Conservation (phyloP, 257 asterid genomes). For the Voacanga thouarsii region DNA sequence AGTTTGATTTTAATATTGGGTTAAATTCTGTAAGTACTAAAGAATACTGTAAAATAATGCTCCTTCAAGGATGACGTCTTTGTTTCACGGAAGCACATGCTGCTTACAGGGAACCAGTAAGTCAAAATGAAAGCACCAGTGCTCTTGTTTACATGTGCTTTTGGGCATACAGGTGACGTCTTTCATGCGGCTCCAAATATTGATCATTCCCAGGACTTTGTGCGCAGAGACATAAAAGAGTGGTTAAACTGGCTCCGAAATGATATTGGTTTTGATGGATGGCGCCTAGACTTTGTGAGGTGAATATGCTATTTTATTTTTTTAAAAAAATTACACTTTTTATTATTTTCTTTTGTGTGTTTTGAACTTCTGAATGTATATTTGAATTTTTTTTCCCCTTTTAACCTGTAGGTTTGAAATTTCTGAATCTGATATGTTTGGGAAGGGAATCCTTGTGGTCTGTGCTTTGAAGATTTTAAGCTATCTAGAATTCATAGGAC, state of each 20-base stretch:
- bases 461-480: not conserved
- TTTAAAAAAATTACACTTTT: not conserved
- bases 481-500: not conserved
- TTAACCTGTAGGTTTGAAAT: not conserved
- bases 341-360: not conserved
- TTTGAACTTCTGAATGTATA: not conserved
- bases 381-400: not conserved
- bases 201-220: slow-evolving; percentile 59
- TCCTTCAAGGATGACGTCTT: not conserved
- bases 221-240: slow-evolving; percentile 42
- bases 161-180: slow-evolving; percentile 39
- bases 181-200: slow-evolving; percentile 62
- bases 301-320: slow-evolving; percentile 9
- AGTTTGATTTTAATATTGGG: not conserved
- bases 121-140: not conserved
- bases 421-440: not conserved
- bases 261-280: slow-evolving; percentile 58
- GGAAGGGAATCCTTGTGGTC: not conserved
- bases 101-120: not conserved
- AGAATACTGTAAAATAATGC: not conserved
- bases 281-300: slow-evolving; percentile 61
- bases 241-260: slow-evolving; percentile 54
- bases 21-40: not conserved
- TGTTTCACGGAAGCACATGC: not conserved
- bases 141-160: slow-evolving; percentile 2